phyloP scores from a whole-genome alignment of 2,329 filamentous ascomycete genomes.

The Venturiaceae sp. region DNA sequence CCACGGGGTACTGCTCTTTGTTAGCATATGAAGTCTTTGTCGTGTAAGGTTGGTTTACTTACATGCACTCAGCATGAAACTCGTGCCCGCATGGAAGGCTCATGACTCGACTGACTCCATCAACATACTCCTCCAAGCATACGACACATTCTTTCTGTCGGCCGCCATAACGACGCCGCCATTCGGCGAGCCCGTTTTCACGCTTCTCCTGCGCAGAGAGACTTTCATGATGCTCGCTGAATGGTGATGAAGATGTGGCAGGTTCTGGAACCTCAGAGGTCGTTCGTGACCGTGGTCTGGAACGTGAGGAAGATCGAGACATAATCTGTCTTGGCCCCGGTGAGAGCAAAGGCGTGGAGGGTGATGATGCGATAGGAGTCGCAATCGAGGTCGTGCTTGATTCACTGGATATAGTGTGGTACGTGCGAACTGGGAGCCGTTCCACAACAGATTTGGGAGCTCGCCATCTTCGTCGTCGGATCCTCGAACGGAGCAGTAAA shows the following conservation, averaged over 20 bases:
- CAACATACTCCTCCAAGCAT: constrained; percentile 90
- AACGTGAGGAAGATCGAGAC: constrained; percentile 42
- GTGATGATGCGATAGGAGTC: constrained; percentile 56
- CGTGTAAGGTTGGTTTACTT: constrained; percentile 37
- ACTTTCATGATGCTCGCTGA: constrained; percentile 10
- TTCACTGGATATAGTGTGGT: constrained; percentile 68
- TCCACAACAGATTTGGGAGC: constrained; percentile 97
- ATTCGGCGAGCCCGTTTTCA: constrained; percentile 38
- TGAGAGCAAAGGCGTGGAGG: constrained; percentile 72
- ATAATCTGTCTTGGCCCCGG: constrained; percentile 16
- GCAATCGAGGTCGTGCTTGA: constrained; percentile 48
- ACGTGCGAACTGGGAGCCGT: constrained; percentile 86
- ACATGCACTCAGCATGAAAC: constrained; percentile 98
- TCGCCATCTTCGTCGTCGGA: constrained; percentile 82
- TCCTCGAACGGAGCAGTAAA: constrained; percentile 76
- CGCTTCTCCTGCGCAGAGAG: constrained; percentile 41
- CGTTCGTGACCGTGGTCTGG: constrained; percentile 55
- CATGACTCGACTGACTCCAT: constrained; percentile 93
- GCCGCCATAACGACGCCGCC: constrained; percentile 51
- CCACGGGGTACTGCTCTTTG: constrained; percentile 70
- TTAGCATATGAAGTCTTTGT: constrained; percentile 11
- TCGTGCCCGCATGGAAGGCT: constrained; percentile 95
- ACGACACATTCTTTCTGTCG: constrained; percentile 85
- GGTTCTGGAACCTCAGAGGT: constrained; percentile 46
- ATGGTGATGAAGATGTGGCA: constrained; percentile 19